Percentiles rank a stretch among this genome's conserved stretches.
Evolutionary conservation across 139 green algal genomes (phyloP).

Genomic region (Mesotaenium endlicherianum): DNA sequence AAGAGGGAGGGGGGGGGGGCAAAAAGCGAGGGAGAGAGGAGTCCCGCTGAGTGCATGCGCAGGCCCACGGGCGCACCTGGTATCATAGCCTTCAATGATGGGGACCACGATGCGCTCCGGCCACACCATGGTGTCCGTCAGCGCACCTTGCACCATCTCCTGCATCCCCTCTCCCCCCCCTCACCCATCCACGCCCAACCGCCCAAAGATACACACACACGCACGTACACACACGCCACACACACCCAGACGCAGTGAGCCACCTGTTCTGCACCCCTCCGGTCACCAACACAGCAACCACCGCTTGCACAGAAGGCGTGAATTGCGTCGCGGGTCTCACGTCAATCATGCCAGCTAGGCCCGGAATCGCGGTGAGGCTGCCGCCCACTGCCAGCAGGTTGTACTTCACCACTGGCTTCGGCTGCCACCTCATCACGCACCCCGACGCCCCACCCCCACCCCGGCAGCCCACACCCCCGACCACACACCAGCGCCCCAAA

Average conservation of each 20-base stretch:
- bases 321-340: neutral
- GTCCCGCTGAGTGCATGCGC: too few relatives aligned
- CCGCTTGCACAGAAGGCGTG: neutral
- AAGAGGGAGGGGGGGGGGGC: neutral
- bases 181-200: too few relatives aligned
- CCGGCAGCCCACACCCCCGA: too few relatives aligned
- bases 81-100: constrained; percentile 17
- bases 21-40: neutral
- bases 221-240: too few relatives aligned
- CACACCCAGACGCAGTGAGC: too few relatives aligned
- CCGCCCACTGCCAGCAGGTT: constrained; percentile 40
- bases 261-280: too few relatives aligned
- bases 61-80: neutral
- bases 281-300: neutral
- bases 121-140: constrained; percentile 37
- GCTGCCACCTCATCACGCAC: too few relatives aligned
- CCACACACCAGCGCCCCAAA: too few relatives aligned
- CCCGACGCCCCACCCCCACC: too few relatives aligned
- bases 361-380: constrained; percentile 21
- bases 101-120: constrained; percentile 46
- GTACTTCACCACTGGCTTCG: neutral
- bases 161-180: neutral
- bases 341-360: constrained; percentile 35
- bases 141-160: constrained; percentile 15
- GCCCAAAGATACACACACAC: too few relatives aligned